Percentiles rank a stretch among this genome's conserved stretches.
Evolutionary conservation across 129 eudicot genomes (phyloP).

Genomic region (Lactuca sativa): DNA sequence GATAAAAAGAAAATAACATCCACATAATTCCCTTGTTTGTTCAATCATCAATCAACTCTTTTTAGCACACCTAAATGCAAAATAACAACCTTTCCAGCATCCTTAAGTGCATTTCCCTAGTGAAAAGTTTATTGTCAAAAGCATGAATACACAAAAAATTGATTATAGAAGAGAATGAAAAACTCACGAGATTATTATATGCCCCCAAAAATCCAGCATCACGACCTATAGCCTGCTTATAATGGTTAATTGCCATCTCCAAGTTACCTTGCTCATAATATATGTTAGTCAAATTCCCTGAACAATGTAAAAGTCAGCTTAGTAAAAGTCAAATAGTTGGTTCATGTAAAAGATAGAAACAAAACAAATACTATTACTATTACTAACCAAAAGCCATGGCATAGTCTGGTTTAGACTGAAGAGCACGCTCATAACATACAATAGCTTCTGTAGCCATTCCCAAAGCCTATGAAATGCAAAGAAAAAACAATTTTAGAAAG

Average conservation of each 20-base stretch:
- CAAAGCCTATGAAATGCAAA: constrained; percentile 60
- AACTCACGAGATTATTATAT: constrained; percentile 75
- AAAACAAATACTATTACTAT: not conserved
- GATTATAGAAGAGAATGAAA: not conserved
- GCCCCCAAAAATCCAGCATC: constrained; percentile 93
- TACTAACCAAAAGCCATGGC: constrained; percentile 87
- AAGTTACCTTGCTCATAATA: constrained; percentile 89
- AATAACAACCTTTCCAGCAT: constrained; percentile 51
- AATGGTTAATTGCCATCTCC: constrained; percentile 80
- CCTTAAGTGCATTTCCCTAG: constrained; percentile 90
- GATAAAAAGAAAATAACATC: no score
- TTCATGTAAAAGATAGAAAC: constrained; percentile 9
- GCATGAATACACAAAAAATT: not conserved
- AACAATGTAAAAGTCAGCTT: constrained; percentile 12
- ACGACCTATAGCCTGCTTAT: constrained; percentile 73
- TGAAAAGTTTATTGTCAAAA: not conserved
- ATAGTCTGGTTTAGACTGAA: constrained; percentile 80
- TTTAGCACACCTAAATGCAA: no score
- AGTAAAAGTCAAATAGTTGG: constrained; percentile 3
- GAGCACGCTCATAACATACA: constrained; percentile 79
- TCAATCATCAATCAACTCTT: not conserved
- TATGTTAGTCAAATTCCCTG: constrained; percentile 82
- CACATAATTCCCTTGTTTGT: no score
- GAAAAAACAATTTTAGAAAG: constrained; percentile 10
- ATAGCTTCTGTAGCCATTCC: constrained; percentile 86